These are phyloP conservation scores for Leucocoprinus sp. DNA, from an alignment of 768 basidiomycete species.

Conservation along the genomic window DNA sequence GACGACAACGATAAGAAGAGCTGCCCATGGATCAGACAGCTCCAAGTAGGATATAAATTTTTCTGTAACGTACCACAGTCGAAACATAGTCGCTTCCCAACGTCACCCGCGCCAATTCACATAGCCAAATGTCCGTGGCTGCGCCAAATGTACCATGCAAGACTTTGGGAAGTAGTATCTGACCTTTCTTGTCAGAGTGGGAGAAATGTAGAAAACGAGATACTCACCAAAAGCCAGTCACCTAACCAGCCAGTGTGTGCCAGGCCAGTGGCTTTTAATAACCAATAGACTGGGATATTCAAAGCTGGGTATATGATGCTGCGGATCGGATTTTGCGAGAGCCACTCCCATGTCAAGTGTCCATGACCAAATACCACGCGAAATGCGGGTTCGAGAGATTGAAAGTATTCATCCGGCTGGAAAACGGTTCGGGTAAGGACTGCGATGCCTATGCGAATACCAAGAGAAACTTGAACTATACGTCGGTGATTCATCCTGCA, in stretches of 20 bases:
- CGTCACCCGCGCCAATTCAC: slow-evolving; percentile 47
- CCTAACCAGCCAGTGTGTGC: slow-evolving; percentile 32
- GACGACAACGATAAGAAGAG: slow-evolving; percentile 75
- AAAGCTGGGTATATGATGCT: slow-evolving; percentile 76
- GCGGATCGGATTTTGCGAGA: slow-evolving; percentile 56
- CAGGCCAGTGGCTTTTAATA: slow-evolving; percentile 47
- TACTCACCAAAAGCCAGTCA: slow-evolving; percentile 57
- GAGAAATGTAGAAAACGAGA: slow-evolving; percentile 6
- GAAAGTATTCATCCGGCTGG: slow-evolving; percentile 96
- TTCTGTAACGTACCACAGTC: slow-evolving; percentile 48
- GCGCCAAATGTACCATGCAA: slow-evolving; percentile 74
- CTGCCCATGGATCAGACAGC: slow-evolving; percentile 28
- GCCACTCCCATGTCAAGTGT: slow-evolving; percentile 95
- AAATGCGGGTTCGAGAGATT: slow-evolving; percentile 90
- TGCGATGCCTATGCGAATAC: slow-evolving; percentile 51
- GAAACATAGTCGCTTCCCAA: slow-evolving; percentile 51
- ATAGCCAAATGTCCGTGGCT: slow-evolving; percentile 69
- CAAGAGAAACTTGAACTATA: slow-evolving; percentile 22
- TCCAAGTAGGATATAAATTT: background rate
- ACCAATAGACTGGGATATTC: slow-evolving; percentile 73
- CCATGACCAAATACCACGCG: slow-evolving; percentile 86
- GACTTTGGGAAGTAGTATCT: slow-evolving; percentile 72
- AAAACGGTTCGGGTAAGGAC: slow-evolving; percentile 78
- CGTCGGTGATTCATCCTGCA: too few relatives aligned
- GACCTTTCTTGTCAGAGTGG: slow-evolving; percentile 2